phyloP scores from a whole-genome alignment of 1,284 basidiomycete genomes.

The Leccinum huronense region DNA sequence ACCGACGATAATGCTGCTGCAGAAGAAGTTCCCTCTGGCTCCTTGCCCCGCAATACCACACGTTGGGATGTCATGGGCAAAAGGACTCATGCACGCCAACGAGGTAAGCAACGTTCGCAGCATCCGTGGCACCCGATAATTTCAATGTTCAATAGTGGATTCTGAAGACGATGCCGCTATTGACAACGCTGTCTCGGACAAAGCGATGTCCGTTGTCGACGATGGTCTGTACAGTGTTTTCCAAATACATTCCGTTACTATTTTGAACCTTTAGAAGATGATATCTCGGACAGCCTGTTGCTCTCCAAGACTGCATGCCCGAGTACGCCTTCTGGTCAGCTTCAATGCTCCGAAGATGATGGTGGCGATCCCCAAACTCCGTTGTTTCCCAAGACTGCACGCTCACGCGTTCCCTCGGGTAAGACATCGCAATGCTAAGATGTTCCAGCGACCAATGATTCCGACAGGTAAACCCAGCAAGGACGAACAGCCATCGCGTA shows the following conservation, averaged over 20 bases:
- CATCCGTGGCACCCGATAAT: neutral
- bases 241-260: too few species aligned
- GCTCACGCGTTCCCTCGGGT: neutral
- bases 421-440: neutral
- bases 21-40: too few species aligned
- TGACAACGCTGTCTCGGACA: too few species aligned
- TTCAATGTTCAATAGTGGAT: too few species aligned
- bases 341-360: neutral
- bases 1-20: neutral
- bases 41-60: too few species aligned
- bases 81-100: neutral
- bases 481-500: neutral
- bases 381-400: neutral
- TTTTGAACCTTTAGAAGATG: too few species aligned
- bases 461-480: neutral
- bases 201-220: too few species aligned
- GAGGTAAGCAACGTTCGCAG: neutral
- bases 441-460: neutral
- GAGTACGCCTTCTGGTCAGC: neutral
- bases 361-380: too few species aligned
- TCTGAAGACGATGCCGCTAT: too few species aligned
- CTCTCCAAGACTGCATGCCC: neutral
- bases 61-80: neutral
- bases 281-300: too few species aligned
- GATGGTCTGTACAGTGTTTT: too few species aligned